Evolutionary conservation across 73 alveolate genomes (phyloP).

Genomic region (Breviolum minutum): DNA sequence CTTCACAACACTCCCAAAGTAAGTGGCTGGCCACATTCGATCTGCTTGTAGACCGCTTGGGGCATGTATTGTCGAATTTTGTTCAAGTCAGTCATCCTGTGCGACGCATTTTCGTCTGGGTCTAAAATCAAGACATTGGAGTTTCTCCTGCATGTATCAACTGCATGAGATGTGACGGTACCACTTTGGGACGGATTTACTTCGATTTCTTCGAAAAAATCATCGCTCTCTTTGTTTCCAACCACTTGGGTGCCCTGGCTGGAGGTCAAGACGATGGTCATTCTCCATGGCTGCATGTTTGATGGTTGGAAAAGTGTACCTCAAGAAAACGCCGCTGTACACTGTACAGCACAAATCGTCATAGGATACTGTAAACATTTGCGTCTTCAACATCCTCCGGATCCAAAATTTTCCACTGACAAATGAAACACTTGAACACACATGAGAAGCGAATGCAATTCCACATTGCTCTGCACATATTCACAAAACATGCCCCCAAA

Average conservation of each 20-base stretch:
- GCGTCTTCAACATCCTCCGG: not conserved
- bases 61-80: slow-evolving; percentile 91
- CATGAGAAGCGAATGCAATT: not conserved
- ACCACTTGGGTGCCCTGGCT: not conserved
- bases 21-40: slow-evolving; percentile 63
- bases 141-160: too few relatives aligned
- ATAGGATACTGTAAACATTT: not conserved
- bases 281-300: slow-evolving; percentile 94
- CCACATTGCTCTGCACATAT: not conserved
- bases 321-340: not conserved
- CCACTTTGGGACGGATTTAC: not conserved
- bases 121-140: too few relatives aligned
- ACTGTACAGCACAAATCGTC: not conserved
- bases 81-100: slow-evolving; percentile 51
- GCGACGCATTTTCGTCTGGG: not conserved
- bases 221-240: not conserved
- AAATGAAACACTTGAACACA: not conserved
- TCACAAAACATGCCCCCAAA: not conserved
- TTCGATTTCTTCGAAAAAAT: too few relatives aligned
- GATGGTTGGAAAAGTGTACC: slow-evolving; percentile 93
- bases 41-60: slow-evolving; percentile 92
- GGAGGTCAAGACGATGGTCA: slow-evolving; percentile 71
- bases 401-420: not conserved
- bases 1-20: not conserved
- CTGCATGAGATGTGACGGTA: not conserved